Evolutionary conservation across 345 rosid species (phyloP), one percentile per base, ranked within the genome.

Genomic region (Eucalyptus albens): DNA sequence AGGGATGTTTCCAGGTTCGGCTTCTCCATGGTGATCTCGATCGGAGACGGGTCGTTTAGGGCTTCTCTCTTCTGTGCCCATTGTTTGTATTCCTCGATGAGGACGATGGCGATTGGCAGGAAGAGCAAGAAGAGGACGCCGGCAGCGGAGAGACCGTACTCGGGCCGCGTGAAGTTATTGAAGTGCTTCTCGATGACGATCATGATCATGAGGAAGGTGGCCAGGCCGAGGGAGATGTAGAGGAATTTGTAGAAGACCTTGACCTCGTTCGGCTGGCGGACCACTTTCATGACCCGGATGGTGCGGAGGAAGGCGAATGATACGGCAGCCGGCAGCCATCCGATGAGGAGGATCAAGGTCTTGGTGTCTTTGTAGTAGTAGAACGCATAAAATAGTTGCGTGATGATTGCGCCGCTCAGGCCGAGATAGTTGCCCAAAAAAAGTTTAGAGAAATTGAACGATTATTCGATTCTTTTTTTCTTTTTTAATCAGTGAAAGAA

Each of bases 141-240:
- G 22, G 92, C 94, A 3, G 95, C 94, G 86, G 94, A 92, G 7
- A 86, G 92, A 4, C 91, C 93, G 50, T 92, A 96, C 89, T 93
- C 97, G 17, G 51, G 27, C 9, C 83, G 86, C 6, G 88, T 89
- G 92, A 96, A 95, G 0, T 40, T 37, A 37, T 37, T 2, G 3
- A 90, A 2, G 22, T 42, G 88, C 3, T 93, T 94, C 92, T 96
- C 91, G 7, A 93, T 55, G 13, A 96, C 91, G 88, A 94, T 95
- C 50, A 94, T 89, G 5, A 93, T 21, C 96, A 95, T 93, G 56
- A 96, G 89, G 82, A 94, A 94, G n/a, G 89, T 91, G 27, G 98
- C 98, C 8, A 96, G 94, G 27, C 93, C 96, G 4, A 96, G 92
- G 11, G 96, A 96, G 33, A 92, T 90, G 51, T 92, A 96, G 49